Evolutionary conservation across 78 protist species (phyloP), one percentile per base, ranked within the genome.

Genomic region (Pelomyxa schiedti): DNA sequence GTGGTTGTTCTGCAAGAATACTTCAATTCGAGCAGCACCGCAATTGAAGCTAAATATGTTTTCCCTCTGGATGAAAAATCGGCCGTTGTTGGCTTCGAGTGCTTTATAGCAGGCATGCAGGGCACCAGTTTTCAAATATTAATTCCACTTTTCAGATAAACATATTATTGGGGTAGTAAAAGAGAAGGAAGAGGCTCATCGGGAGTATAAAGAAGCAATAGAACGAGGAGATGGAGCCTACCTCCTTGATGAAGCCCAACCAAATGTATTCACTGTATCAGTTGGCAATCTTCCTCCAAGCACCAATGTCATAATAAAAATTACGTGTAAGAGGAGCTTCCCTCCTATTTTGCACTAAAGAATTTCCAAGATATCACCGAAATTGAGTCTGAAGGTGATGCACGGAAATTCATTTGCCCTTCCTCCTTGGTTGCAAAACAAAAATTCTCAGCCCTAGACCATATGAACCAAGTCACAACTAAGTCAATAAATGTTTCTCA

Each of bases 51-150:
- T 16, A 47, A 16, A 16, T 47, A 47, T 16, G 32, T 16, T 16
- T 47, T 47, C 58, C 58, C 58, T 24, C 32, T 47, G 32, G 58
- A 47, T 16, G 32, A 16, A 16, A 47, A 24, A 16, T 16, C 58
- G 32, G 58, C 58, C 58, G 58, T 47, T 16, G 16, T 16, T 16
- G 58, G 58, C 58, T 47, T 47, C 16, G 58, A 24, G 30, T 77
- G 79, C 5, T 35, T 43, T 39, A 64, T 80, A 39, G 39, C 65
- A 42, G 40, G 40, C 47, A 47, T 43, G 43, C 22, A n/a, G n/a
- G n/a, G n/a, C n/a, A n/a, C n/a, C n/a, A n/a, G n/a, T n/a, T n/a
- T n/a, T n/a, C n/a, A n/a, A n/a, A n/a, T n/a, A n/a, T n/a, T n/a
- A n/a, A 16, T 16, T 16, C 58, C 32, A 47, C 32, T 16, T 47